Conservation (phyloP, 176 grass and related monocot genomes). For the Carex cristatella region DNA sequence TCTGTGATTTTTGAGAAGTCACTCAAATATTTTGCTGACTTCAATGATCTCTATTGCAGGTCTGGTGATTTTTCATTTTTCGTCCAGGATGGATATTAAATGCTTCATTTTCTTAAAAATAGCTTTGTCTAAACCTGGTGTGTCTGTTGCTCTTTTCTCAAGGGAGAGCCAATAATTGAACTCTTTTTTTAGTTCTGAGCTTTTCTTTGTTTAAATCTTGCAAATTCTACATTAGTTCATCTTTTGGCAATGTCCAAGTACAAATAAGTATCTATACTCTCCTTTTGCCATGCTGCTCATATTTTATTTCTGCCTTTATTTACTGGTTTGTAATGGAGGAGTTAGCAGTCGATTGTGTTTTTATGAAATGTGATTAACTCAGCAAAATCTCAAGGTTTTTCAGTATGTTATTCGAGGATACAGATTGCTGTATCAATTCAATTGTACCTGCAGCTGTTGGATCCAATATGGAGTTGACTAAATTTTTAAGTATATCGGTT, state of each 20-base stretch:
- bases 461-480: too few relatives aligned
- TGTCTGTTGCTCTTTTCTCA: constrained; percentile 10
- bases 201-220: neutral
- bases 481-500: too few relatives aligned
- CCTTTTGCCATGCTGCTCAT: neutral
- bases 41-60: constrained; percentile 9
- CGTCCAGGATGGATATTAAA: constrained; percentile 12
- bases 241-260: neutral
- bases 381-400: neutral
- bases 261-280: constrained; percentile 17
- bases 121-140: neutral
- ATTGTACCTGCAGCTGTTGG: neutral
- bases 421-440: neutral
- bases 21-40: neutral
- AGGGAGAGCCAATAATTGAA: constrained; percentile 15
- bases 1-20: neutral
- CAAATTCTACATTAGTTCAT: neutral
- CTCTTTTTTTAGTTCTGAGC: constrained; percentile 1
- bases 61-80: neutral
- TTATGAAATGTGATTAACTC: neutral
- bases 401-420: neutral
- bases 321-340: neutral
- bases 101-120: neutral
- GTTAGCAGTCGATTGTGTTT: neutral
- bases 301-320: neutral